Base-by-base conservation (phyloP, 139 green algal species). In the Micractinium sp. region DNA sequence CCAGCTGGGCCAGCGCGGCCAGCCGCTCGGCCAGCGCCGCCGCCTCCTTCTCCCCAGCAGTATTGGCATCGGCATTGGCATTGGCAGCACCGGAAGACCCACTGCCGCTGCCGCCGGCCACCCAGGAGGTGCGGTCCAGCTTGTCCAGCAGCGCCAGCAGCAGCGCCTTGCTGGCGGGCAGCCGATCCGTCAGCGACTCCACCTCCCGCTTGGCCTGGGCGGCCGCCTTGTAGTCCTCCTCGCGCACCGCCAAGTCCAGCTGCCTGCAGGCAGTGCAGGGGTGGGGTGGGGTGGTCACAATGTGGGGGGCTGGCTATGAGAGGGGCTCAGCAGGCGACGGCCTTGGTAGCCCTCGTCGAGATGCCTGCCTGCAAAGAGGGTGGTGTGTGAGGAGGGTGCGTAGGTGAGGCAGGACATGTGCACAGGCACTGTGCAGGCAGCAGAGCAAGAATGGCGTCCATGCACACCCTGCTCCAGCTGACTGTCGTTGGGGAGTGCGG, bases 81-180 rank as follows among this genome's bases (percentile, higher is more conserved):
- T 38, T n/a, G 71, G 38, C n/a, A 25, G 38, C 39, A 38, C 35
- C 39, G 23, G 47, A 56, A 9, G 47, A 9, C 9, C 7, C 47
- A 9, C 47, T 56, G 47, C 47, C 47, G 47, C 47, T 9, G 47
- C 47, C 47, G 47, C 47, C 47, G 47, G 39, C 22, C 78, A 78
- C 18, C 25, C 27, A 38, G 56, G 82, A 56, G 20, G 47, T 56
- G 47, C 31, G 23, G 3, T 90, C 81, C 47, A 92, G 56, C 67
- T 89, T 81, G 23, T 85, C 71, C 23, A 89, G 86, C 86, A 89
- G 76, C 25, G 71, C 27, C 22, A 39, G 23, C 53, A 89, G 86
- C 86, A 89, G 71, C 47, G 66, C 29, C 75, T 89, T 85, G 47
- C 29, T 39, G 36, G 86, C 27, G 23, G 86, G 86, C 76, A 89